Percentiles rank a stretch among this genome's conserved stretches.
Evolutionary conservation across 805 yeast genomes (phyloP).

Genomic region (Starmerella riodocensis): DNA sequence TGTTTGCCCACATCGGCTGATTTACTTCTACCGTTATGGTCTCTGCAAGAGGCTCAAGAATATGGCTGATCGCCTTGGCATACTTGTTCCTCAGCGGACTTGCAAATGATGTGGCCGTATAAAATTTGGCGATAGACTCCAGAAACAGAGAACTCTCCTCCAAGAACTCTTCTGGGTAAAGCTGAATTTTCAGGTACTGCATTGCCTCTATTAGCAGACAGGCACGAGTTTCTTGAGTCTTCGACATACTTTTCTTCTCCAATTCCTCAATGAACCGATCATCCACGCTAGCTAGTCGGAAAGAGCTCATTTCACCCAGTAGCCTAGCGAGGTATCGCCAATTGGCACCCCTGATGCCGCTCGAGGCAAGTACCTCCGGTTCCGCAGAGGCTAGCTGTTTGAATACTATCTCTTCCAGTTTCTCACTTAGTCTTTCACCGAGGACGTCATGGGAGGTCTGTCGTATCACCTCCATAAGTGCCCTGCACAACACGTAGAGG

Average conservation of each 20-base stretch:
- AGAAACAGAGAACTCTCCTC: conserved; percentile 91
- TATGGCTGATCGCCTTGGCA: conserved; percentile 65
- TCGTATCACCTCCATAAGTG: conserved; percentile 77
- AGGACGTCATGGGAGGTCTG: conserved; percentile 65
- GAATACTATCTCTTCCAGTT: conserved; percentile 85
- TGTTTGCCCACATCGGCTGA: conserved; percentile 88
- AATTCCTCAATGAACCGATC: conserved; percentile 87
- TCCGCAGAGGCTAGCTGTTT: conserved; percentile 80
- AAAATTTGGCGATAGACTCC: conserved; percentile 75
- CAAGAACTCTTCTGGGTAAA: conserved; percentile 76
- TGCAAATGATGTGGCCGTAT: conserved; percentile 38
- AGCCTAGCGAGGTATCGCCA: conserved; percentile 87
- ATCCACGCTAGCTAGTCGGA: conserved; percentile 72
- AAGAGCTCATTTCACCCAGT: conserved; percentile 79
- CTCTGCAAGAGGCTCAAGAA: conserved; percentile 72
- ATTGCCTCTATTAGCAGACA: conserved; percentile 79
- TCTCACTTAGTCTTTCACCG: conserved; percentile 68
- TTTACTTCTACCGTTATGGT: conserved; percentile 85
- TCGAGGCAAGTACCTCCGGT: conserved; percentile 51
- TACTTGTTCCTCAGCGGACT: conserved; percentile 64
- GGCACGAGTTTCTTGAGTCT: conserved; percentile 45
- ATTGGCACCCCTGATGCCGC: conserved; percentile 72
- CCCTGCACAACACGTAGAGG: conserved; percentile 80
- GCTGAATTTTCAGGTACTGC: conserved; percentile 65
- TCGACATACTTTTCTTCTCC: conserved; percentile 55